phyloP scores from a whole-genome alignment of 805 yeast genomes.

The Saccharomyces kudriavzevii region DNA sequence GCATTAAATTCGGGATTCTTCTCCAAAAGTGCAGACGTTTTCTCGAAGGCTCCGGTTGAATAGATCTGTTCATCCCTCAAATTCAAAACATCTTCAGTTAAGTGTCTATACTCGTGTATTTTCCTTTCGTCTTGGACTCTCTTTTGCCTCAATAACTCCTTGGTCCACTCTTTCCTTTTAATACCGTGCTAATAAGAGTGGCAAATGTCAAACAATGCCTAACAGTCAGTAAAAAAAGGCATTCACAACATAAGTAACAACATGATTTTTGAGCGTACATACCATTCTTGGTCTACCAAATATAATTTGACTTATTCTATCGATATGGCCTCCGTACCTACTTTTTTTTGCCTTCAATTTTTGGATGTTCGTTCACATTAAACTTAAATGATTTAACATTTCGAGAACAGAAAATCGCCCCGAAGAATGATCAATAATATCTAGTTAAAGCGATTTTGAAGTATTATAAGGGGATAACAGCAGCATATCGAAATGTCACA shows the following conservation, averaged over 20 bases:
- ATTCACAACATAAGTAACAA: background rate
- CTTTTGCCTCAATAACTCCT: conserved; percentile 47
- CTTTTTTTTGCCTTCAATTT: conserved; percentile 14
- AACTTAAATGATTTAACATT: background rate
- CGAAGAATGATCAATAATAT: background rate
- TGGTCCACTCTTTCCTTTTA: conserved; percentile 48
- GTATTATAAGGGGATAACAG: background rate
- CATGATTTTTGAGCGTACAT: background rate
- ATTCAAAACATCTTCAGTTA: conserved; percentile 39
- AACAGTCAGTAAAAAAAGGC: background rate
- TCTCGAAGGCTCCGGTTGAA: conserved; percentile 36
- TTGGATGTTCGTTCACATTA: too few relatives aligned
- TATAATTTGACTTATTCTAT: too few relatives aligned
- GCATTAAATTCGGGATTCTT: conserved; percentile 84
- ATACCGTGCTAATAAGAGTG: conserved; percentile 54
- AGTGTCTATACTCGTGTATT: conserved; percentile 45
- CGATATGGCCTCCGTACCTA: too few relatives aligned
- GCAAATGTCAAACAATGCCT: conserved; percentile 7
- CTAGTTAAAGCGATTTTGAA: background rate
- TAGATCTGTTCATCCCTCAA: conserved; percentile 27
- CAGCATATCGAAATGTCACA: conserved; percentile 7
- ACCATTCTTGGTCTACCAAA: background rate
- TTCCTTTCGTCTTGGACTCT: conserved; percentile 50
- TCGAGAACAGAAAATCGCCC: background rate
- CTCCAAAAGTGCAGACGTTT: conserved; percentile 50